Evolutionary conservation across 1,284 basidiomycete genomes (phyloP), one percentile per base, ranked within the genome.

Genomic region (Porphyrellus sp.): DNA sequence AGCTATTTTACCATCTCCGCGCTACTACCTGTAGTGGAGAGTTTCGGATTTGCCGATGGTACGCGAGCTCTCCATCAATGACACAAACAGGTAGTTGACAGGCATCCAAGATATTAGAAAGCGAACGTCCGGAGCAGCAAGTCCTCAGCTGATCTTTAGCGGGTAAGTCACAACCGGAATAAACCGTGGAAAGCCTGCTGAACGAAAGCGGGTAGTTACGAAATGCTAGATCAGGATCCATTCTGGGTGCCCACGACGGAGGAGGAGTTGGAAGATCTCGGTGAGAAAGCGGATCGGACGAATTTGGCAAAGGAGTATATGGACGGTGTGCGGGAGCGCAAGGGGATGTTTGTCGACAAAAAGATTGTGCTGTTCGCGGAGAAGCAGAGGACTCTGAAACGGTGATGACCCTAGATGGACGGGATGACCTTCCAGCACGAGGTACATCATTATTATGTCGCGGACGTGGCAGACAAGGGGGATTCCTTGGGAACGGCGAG

Each of bases 171-270:
- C 49, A 20, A 35, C 24, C 21, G 18, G 15, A 21, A 20, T 25
- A 13, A 51, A 49, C 6, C 15, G 34, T 45, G 42, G 35, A 48
- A n/a, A 43, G 50, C 18, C 49, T 49, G 27, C 56, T 70, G 49
- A 71, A 57, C 31, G 21, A 13, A 25, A 23, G 42, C 34, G 46
- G 43, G 25, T 58, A 90, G 89, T 40, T 93, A 91, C 70, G 91
- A 96, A 69, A 78, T 93, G 62, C 78, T 97, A 27, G 91, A 94
- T 71, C 83, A 87, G 61, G 94, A 99, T 75, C 97, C 97, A 3
- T 99, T 96, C 77, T 99, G 97, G 97, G 95, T 99, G 0, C 97
- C 97, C 0, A 93, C 93, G 8, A 99, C 97, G 0, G 91, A 97
- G 64, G 97, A 98, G 68, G 97, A 99, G 65, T 77, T 99, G 38